phyloP scores from a whole-genome alignment of 2,329 filamentous ascomycete genomes.

The Fusarium sp. region DNA sequence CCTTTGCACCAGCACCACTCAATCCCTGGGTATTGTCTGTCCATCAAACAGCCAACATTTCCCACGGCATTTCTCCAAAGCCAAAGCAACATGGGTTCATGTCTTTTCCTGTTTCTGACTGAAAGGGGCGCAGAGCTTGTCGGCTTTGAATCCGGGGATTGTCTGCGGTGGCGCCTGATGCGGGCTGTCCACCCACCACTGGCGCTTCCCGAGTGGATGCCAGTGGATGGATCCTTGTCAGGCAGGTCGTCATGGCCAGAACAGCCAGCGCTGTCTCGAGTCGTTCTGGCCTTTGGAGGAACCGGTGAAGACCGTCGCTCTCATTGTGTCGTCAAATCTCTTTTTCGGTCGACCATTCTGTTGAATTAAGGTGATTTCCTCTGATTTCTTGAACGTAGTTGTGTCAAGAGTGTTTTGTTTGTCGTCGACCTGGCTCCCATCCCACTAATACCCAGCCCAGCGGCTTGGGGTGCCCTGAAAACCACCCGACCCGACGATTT shows the following conservation, averaged over 20 bases:
- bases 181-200: conserved; percentile 50
- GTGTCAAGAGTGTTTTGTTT: conserved; percentile 5
- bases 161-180: conserved; percentile 51
- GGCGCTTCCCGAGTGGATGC: conserved; percentile 52
- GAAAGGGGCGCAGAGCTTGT: conserved; percentile 46
- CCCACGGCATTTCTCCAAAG: conserved; percentile 9
- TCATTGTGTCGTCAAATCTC: conserved; percentile 28
- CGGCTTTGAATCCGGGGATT: conserved; percentile 50
- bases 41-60: background rate
- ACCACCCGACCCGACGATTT: conserved; percentile 37
- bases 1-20: conserved; percentile 17
- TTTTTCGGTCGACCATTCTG: conserved; percentile 18
- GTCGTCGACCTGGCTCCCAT: conserved; percentile 20
- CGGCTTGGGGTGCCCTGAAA: conserved; percentile 42
- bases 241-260: conserved; percentile 49
- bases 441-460: conserved; percentile 37
- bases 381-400: conserved; percentile 21
- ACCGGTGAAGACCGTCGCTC: conserved; percentile 39
- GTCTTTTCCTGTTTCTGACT: conserved; percentile 32
- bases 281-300: conserved; percentile 41
- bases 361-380: conserved; percentile 15
- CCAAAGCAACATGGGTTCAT: conserved; percentile 29
- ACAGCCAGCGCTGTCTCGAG: conserved; percentile 49
- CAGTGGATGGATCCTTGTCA: conserved; percentile 48
- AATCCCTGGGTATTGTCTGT: background rate